Evolutionary conservation across 495 filamentous ascomycete genomes (phyloP), one percentile per base, ranked within the genome.

Genomic region (Talaromyces adpressus): DNA sequence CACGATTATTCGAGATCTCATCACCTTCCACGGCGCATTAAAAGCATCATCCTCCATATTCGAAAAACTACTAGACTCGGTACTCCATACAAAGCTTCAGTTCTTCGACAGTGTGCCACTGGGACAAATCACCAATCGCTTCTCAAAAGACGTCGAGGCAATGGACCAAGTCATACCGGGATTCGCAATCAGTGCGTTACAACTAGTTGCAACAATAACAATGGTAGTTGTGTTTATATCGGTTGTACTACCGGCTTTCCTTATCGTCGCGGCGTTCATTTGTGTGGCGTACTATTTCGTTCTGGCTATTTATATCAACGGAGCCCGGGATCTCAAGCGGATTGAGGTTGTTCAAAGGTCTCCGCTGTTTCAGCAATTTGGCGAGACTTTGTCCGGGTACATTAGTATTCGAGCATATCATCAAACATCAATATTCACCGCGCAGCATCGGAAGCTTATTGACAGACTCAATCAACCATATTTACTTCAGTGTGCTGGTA

Each of bases 381-480:
- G 95, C 58, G 94, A 98, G 77, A 98, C 95, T 0, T 80, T 98
- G 16, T 91, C 86, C 56, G 94, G 94, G 51, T 91, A 97, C 63
- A 91, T 93, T 12, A 98, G 94, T 1, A 98, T 98, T 67, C 88
- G 94, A 68, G 94, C 94, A 20, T 98, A 98, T 74, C 91, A 92
- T 34, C 93, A 97, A 69, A 91, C 97, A 68, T 82, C 90, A 62
- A 85, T 93, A 32, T 98, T 98, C 71, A 88, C 96, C 63, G 82
- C 93, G 18, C 93, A 98, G 67, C 98, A 98, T 72, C 85, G 97
- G 62, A 76, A 77, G 32, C 86, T 87, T 47, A 91, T 98, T 72
- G 95, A 98, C 73, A 86, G 85, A 25, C 92, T 97, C 71, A 87
- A 90, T 68, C 83, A 94, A 59, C 94, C 94, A 0, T 97, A 96